Evolutionary conservation across 768 basidiomycete species (phyloP), one percentile per base, ranked within the genome.

Genomic region (Russula foetens): DNA sequence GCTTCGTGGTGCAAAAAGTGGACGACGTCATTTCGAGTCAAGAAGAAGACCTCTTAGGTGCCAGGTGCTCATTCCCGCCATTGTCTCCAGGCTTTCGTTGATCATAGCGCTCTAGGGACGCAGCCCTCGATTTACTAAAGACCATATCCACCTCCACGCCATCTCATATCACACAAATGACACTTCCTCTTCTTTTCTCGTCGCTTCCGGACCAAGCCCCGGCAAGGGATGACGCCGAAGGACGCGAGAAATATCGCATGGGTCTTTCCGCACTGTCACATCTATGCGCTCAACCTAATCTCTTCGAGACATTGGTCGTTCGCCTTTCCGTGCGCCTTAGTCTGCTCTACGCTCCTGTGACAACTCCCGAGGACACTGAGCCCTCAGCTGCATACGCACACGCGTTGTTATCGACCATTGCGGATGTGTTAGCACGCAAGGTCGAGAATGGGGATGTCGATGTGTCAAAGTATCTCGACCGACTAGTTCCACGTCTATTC

Each of bases 261-360:
- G 79, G 81, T 41, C 79, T 98, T 56, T 75, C 77, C 12, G 80
- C 85, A 15, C 79, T 98, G 47, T 81, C 82, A 54, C 79, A 77
- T 15, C 78, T 99, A 14, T 97, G 91, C 70, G 68, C 81, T 9
- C 84, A 85, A 43, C 79, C 86, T 0, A 76, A 82, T 15, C 79
- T 98, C n/a, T 98, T 96, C 71, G 91, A 92, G 68, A 84, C 78
- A 5, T 79, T 98, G 28, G 83, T 92, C 54, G 79, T 92, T 49
- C 84, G 90, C 19, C 75, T 97, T 24, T 81, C 78, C 2, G 81
- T 86, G 4, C 91, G 92, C 71, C 76, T 98, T 31, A 88, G 91
- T 51, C 67, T 87, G 0, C 71, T 89, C n/a, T 84, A 84, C 64
- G 70, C 79, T 47, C 65, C 74, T 6, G 60, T 68, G 0, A 68